Evolutionary conservation across 169 alveolate species (phyloP).

Genomic region (Plasmodium relictum): DNA sequence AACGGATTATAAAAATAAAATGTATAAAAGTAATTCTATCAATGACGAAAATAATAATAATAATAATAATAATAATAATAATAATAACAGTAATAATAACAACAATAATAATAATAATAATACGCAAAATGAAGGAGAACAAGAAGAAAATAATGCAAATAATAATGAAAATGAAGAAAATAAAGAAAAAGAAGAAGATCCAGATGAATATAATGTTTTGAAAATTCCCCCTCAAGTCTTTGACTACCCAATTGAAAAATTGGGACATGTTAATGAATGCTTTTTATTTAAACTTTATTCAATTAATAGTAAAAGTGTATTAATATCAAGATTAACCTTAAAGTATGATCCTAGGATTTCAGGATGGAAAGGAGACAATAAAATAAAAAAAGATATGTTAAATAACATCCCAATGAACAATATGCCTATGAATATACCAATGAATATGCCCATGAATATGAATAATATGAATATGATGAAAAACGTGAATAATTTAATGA

Average conservation of each 20-base stretch:
- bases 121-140: background rate
- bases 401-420: conserved; percentile 2
- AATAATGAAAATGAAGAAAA: background rate
- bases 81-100: conserved; percentile 7
- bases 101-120: background rate
- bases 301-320: conserved; percentile 67
- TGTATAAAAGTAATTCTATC: background rate
- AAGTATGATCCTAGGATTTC: conserved; percentile 82
- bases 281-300: conserved; percentile 78
- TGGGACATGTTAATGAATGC: conserved; percentile 81
- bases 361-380: conserved; percentile 78
- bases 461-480: conserved; percentile 29
- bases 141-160: background rate
- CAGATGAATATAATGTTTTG: conserved; percentile 80
- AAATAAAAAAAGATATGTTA: conserved; percentile 66
- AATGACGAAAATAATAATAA: conserved; percentile 4
- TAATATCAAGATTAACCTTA: conserved; percentile 69
- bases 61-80: background rate
- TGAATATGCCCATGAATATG: conserved; percentile 2
- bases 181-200: conserved; percentile 40
- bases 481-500: conserved; percentile 17
- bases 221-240: conserved; percentile 79
- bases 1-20: background rate
- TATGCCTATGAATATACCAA: conserved; percentile 23
- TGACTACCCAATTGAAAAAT: conserved; percentile 72